Evolutionary conservation across 2,329 filamentous ascomycete genomes (phyloP), one percentile per base, ranked within the genome.

Genomic region (Pyricularia sp.): DNA sequence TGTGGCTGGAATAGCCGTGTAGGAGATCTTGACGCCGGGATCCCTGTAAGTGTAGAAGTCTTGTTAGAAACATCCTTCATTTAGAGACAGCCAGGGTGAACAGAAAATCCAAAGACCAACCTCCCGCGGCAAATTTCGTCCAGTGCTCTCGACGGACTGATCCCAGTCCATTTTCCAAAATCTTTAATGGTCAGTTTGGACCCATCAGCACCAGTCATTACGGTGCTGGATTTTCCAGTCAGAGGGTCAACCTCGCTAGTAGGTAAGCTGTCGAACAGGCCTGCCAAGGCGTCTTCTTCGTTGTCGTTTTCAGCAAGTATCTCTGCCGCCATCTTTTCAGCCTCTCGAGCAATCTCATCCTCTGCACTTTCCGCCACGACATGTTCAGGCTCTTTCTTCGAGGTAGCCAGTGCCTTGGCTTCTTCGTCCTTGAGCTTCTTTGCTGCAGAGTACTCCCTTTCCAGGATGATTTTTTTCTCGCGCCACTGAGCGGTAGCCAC

Each of bases 91-190:
- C 8, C 22, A 66, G 49, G 66, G 67, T 30, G 40, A 28, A 4
- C 31, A 26, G 26, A 44, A 30, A 61, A 31, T 19, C 35, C n/a
- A 49, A 67, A 66, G 68, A 71, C 74, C 69, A 75, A 89, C 88
- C 88, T 88, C 68, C 91, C 85, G 70, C 89, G 88, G 73, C 93
- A 96, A n/a, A 90, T 85, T 74, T 97, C 93, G 73, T 97, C 92
- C 13, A 97, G 77, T 31, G 90, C 82, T 68, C 89, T 83, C 67
- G 86, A 84, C 19, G 93, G 93, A 69, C 79, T 89, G 33, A 96
- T 76, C 8, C 93, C 93, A 16, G 84, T 84, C 79, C 86, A 87
- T 73, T 91, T 91, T 1, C 91, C 92, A 79, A 97, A 97, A 70
- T 97, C 89, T 59, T 90, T 82, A 62, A 96, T 82, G 0, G 79